A percentile compares a stretch with the other conserved stretches of the same genome.
Conservation (phyloP, 371 early-diverging fungal genomes). For the Dentiscutata heterogama region DNA sequence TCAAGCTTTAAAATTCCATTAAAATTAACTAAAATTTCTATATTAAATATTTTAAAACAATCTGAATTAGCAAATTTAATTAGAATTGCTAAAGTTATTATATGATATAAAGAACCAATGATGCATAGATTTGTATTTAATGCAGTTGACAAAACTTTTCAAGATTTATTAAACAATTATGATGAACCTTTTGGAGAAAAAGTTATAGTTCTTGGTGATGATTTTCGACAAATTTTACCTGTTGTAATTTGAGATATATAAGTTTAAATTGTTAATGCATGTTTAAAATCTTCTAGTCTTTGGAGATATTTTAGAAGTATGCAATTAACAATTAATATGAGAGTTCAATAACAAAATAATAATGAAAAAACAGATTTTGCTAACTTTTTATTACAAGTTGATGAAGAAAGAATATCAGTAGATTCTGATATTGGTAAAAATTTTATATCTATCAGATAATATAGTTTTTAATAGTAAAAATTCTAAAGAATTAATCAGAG, state of each 20-base stretch:
- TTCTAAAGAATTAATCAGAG: too few species aligned
- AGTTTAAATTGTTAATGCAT: neutral
- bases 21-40: constrained; percentile 26
- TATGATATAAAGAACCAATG: constrained; percentile 57
- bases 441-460: too few species aligned
- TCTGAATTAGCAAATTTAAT: constrained; percentile 42
- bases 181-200: constrained; percentile 20
- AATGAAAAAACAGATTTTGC: neutral
- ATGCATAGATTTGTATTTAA: constrained; percentile 44
- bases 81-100: constrained; percentile 40
- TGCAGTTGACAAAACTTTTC: constrained; percentile 48
- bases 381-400: too few species aligned
- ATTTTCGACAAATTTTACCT: constrained; percentile 39
- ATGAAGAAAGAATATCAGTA: too few species aligned
- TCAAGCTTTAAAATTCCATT: constrained; percentile 51
- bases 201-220: constrained; percentile 44
- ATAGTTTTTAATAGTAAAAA: too few species aligned
- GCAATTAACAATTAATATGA: neutral
- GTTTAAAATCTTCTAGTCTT: neutral
- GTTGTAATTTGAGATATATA: neutral
- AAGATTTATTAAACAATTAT: constrained; percentile 43
- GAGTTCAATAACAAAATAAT: neutral
- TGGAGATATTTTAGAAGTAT: neutral
- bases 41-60: constrained; percentile 38
- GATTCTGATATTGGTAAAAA: too few species aligned